Conservation (phyloP, 345 rosid genomes). For the Gossypium bickii region DNA sequence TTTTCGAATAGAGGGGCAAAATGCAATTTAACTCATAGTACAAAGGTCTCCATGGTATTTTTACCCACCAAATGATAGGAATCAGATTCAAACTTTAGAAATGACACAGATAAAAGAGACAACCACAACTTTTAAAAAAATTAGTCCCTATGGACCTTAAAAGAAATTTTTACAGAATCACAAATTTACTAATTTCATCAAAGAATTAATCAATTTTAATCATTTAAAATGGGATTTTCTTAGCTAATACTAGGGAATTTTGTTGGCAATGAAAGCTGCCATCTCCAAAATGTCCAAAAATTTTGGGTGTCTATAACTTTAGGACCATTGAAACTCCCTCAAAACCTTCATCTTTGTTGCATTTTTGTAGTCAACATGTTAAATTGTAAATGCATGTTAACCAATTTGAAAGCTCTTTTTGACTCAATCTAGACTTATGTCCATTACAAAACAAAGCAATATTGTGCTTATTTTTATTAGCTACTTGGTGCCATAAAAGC, state of each 20-base stretch:
- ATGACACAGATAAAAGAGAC: too few species aligned
- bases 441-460: constrained; percentile 35
- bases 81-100: too few species aligned
- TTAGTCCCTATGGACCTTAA: too few species aligned
- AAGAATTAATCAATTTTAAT: neutral
- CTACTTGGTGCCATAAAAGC: constrained; percentile 9
- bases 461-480: constrained; percentile 19
- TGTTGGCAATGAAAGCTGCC: constrained; percentile 17
- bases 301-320: constrained; percentile 26
- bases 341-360: constrained; percentile 35
- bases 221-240: constrained; percentile 26
- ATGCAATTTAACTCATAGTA: too few species aligned
- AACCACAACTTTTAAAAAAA: too few species aligned
- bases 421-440: constrained; percentile 59
- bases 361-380: constrained; percentile 34
- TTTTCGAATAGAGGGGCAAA: too few species aligned
- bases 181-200: neutral
- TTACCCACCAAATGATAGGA: too few species aligned
- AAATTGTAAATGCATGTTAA: constrained; percentile 11
- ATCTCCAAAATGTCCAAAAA: constrained; percentile 19
- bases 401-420: constrained; percentile 41
- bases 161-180: neutral
- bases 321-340: constrained; percentile 29
- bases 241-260: constrained; percentile 33
- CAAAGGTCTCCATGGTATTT: too few species aligned